Evolutionary conservation across 768 basidiomycete genomes (phyloP).

Genomic region (Holtermannia corniformis): DNA sequence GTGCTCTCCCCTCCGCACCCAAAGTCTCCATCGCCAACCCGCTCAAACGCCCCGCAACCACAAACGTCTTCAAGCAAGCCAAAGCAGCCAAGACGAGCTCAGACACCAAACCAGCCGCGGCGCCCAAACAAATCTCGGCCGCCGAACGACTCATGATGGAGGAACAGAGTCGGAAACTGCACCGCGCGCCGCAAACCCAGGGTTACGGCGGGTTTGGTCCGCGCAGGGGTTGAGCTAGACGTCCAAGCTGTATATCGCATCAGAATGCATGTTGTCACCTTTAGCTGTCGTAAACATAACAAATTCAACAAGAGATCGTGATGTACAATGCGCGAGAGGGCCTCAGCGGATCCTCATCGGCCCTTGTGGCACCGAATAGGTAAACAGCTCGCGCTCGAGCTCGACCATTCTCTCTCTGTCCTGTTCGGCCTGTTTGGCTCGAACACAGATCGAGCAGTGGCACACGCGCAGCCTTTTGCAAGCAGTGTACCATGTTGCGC

Average conservation of each 20-base stretch:
- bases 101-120: slow-evolving; percentile 14
- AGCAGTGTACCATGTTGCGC: background rate
- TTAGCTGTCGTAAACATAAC: background rate
- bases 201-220: slow-evolving; percentile 32
- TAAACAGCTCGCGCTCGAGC: too few species aligned
- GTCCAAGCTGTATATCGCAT: too few species aligned
- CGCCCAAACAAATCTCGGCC: slow-evolving; percentile 55
- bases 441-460: background rate
- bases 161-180: slow-evolving; percentile 74
- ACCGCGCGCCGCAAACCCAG: slow-evolving; percentile 7
- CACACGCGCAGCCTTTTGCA: background rate
- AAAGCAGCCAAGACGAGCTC: slow-evolving; percentile 46
- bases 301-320: background rate
- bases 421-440: too few species aligned
- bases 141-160: slow-evolving; percentile 80
- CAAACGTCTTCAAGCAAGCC: slow-evolving; percentile 51
- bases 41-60: slow-evolving; percentile 34
- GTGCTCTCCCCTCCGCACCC: slow-evolving; percentile 10
- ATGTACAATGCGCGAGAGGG: too few species aligned
- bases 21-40: slow-evolving; percentile 20
- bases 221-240: slow-evolving; percentile 6
- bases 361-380: too few species aligned
- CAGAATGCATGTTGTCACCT: background rate
- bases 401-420: too few species aligned
- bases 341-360: too few species aligned